Conservation (phyloP, 805 yeast genomes). For the Monosporozyma solicola region DNA sequence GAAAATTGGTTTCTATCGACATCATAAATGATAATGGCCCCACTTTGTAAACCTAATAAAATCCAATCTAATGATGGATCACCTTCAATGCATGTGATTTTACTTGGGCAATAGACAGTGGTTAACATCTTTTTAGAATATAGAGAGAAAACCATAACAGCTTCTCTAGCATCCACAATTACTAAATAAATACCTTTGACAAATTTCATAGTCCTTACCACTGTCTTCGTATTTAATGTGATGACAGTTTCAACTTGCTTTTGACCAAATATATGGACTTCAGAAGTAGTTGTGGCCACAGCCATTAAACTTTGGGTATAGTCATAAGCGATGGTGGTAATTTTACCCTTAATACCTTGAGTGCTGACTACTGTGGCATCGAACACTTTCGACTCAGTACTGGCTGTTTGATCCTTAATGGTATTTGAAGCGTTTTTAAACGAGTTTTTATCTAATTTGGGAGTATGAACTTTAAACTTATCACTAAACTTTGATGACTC, state of each 20-base stretch:
- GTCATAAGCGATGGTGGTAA: constrained; percentile 67
- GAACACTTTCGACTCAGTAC: constrained; percentile 24
- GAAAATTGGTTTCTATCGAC: constrained; percentile 68
- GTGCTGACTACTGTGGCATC: constrained; percentile 27
- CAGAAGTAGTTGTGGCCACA: constrained; percentile 58
- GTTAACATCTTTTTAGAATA: constrained; percentile 52
- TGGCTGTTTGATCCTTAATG: constrained; percentile 25
- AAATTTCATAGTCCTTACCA: constrained; percentile 51
- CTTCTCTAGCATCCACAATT: constrained; percentile 53
- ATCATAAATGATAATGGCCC: constrained; percentile 63
- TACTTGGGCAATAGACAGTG: constrained; percentile 53
- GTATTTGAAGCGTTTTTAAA: constrained; percentile 20
- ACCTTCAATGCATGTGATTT: constrained; percentile 57
- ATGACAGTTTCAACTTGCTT: constrained; percentile 65
- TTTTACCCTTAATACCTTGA: constrained; percentile 58
- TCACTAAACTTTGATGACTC: not conserved
- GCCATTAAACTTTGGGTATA: constrained; percentile 85
- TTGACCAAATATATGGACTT: constrained; percentile 78
- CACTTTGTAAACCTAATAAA: constrained; percentile 69
- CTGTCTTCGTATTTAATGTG: constrained; percentile 40
- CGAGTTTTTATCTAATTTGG: not conserved
- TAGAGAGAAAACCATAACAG: constrained; percentile 61
- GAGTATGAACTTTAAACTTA: not conserved
- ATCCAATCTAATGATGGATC: constrained; percentile 91
- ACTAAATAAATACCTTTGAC: constrained; percentile 77